Conservation (phyloP, 495 filamentous ascomycete species). For the Collariella sp. region DNA sequence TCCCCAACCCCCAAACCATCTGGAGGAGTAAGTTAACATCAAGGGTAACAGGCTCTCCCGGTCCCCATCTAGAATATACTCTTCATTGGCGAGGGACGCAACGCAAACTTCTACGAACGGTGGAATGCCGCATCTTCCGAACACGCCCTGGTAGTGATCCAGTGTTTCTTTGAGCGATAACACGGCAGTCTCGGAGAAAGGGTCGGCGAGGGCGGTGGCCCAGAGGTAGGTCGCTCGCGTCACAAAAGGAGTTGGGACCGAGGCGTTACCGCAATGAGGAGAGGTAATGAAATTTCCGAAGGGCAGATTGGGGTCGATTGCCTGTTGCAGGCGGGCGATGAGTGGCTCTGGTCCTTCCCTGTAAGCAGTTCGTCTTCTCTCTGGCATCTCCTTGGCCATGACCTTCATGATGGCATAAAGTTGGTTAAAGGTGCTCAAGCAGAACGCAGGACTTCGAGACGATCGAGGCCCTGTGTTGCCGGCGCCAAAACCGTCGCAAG, state of each 20-base stretch:
- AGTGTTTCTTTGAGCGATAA: slow-evolving; percentile 15
- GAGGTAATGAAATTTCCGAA: slow-evolving; percentile 13
- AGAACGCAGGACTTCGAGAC: slow-evolving; percentile 46
- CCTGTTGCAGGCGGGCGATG: slow-evolving; percentile 10
- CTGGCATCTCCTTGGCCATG: slow-evolving; percentile 2
- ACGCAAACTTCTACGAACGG: slow-evolving; percentile 14
- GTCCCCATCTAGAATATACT: neutral
- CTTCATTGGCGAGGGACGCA: slow-evolving; percentile 7
- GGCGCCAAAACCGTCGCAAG: slow-evolving; percentile 40
- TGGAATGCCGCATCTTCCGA: slow-evolving; percentile 16
- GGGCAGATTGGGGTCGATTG: slow-evolving; percentile 8
- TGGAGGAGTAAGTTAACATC: neutral
- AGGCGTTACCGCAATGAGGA: neutral
- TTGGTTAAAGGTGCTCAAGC: slow-evolving; percentile 56
- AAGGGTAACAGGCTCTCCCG: slow-evolving; percentile 1
- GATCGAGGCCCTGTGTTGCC: slow-evolving; percentile 23
- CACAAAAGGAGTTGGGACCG: slow-evolving; percentile 21
- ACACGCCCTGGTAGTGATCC: slow-evolving; percentile 12
- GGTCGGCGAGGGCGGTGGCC: slow-evolving; percentile 9
- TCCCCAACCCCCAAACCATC: neutral
- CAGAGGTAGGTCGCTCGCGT: slow-evolving; percentile 18
- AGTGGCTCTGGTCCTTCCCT: neutral
- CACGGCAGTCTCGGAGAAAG: neutral
- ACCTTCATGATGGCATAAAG: slow-evolving; percentile 26
- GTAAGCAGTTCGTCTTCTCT: neutral